Conservation (phyloP, 371 early-diverging fungal species). For the Capniomyces stellatus region DNA sequence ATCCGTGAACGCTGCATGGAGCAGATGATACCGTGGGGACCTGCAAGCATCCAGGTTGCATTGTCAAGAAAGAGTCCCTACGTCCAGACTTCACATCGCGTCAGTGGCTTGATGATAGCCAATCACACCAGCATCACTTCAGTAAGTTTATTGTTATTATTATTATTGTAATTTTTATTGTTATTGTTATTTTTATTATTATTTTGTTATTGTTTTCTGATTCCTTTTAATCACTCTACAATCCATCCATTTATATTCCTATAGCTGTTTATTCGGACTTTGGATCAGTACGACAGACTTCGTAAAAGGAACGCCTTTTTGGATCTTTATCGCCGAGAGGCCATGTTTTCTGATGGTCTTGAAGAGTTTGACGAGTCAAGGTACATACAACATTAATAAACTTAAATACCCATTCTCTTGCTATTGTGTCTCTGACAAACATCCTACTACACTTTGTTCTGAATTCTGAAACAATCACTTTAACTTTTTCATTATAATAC, state of each 20-base stretch:
- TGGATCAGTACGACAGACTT: constrained; percentile 92
- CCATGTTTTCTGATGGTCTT: constrained; percentile 62
- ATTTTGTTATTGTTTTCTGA: background rate
- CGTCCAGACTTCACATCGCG: constrained; percentile 74
- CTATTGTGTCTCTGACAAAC: too few species aligned
- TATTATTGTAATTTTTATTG: constrained; percentile 14
- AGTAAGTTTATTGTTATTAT: constrained; percentile 26
- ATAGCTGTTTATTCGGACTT: constrained; percentile 80
- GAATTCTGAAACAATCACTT: background rate
- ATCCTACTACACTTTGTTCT: too few species aligned
- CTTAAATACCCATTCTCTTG: too few species aligned
- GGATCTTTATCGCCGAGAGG: constrained; percentile 81
- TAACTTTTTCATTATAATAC: constrained; percentile 2
- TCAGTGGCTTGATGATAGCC: constrained; percentile 94
- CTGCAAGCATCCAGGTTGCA: constrained; percentile 95
- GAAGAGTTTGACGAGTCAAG: constrained; percentile 72
- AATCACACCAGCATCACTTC: constrained; percentile 90
- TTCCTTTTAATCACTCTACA: constrained; percentile 1
- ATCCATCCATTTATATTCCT: background rate
- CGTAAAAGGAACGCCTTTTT: constrained; percentile 97
- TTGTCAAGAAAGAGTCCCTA: constrained; percentile 84
- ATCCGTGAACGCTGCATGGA: constrained; percentile 87
- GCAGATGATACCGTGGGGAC: constrained; percentile 99
- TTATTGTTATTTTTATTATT: constrained; percentile 28
- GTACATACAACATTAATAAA: too few species aligned